phyloP scores from a whole-genome alignment of 2,329 filamentous ascomycete genomes.

The Dactylellina haptotyla region DNA sequence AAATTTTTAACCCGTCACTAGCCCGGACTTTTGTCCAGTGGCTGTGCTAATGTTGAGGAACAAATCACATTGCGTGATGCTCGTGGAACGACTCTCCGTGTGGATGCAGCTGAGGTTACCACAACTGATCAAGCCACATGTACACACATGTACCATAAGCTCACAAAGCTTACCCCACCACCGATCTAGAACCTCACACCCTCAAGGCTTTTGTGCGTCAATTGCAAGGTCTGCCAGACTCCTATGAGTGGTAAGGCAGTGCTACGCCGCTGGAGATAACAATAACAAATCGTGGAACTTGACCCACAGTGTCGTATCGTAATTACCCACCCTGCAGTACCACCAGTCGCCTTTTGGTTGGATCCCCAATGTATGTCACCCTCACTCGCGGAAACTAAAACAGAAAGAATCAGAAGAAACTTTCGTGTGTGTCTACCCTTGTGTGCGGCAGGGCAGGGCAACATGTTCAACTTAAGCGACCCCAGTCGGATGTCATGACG shows the following conservation, averaged over 20 bases:
- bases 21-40: background rate
- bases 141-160: slow-evolving; percentile 1
- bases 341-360: background rate
- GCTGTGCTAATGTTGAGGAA: background rate
- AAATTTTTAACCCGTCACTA: no score
- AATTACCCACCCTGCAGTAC: background rate
- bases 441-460: slow-evolving; percentile 38
- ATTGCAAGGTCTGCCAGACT: background rate
- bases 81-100: background rate
- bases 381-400: no score
- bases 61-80: slow-evolving; percentile 14
- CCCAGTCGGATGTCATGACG: slow-evolving; percentile 40
- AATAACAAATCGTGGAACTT: background rate
- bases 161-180: background rate
- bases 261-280: background rate
- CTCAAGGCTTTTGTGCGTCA: background rate
- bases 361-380: slow-evolving; percentile 13
- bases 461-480: slow-evolving; percentile 33
- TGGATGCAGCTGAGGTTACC: slow-evolving; percentile 21
- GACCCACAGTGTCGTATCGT: background rate
- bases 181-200: background rate
- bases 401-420: background rate
- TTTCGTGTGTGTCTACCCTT: no score
- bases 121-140: background rate
- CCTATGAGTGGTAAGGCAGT: no score